Evolutionary conservation across 2,329 filamentous ascomycete genomes (phyloP), one percentile per base, ranked within the genome.

Genomic region (Alternaria hordeiaustralica): DNA sequence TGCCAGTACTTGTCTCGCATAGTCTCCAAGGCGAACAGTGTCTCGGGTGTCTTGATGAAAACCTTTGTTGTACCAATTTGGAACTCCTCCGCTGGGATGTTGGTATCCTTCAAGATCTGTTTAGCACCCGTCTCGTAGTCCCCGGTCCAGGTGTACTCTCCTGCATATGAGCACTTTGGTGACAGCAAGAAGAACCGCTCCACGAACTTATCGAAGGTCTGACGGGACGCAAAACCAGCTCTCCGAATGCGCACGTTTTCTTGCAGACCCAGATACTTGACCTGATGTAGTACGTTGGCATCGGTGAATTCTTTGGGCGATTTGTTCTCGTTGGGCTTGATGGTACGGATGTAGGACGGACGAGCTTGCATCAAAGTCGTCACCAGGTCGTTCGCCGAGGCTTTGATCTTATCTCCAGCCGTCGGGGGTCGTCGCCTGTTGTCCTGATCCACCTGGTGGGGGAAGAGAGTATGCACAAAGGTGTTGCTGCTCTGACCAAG

Each of bases 311-410:
- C 96, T 11, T 89, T 90, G 0, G 94, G 91, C 3, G 94, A 97
- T 81, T 98, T 99, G 84, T 97, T 98, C 82, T 99, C 96, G 83
- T 99, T 99, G 2, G 96, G 96, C 82, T 99, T 99, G 84, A 99
- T 98, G 1, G 96, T 99, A 78, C 96, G 93, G 73, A 99, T 99
- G 77, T 99, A 99, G 3, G 94, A 97, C 2, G 96, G 96, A 71
- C 96, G 93, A 60, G 94, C 95, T 82, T 97, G 97, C 94, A 97
- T 98, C 73, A 99, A 82, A 1, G 96, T 98, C 1, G 94, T 89
- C 1, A 99, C 96, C 20, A 99, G 86, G 47, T 96, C 94, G 77
- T 99, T 99, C 9, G 96, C 96, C 20, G 96, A 98, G 6, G 89
- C 85, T 79, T 95, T 96, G 81, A 99, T 98, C 82, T 97, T 95